These are phyloP conservation scores for Naganishia cerealis DNA, from an alignment of 1,284 basidiomycete genomes.

Conservation along the genomic window DNA sequence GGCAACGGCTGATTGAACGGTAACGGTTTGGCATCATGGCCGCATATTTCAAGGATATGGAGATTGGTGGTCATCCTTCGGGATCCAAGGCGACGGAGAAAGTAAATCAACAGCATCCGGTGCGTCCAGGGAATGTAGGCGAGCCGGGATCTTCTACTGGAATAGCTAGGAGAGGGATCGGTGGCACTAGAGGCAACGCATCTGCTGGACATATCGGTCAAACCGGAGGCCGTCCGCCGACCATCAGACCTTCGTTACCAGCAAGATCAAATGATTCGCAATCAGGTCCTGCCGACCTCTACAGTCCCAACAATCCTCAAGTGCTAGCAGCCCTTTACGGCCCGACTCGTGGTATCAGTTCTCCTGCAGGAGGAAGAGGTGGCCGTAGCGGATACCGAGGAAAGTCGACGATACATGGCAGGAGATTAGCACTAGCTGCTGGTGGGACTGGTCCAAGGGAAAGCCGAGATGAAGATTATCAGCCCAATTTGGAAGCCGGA, in stretches of 20 bases:
- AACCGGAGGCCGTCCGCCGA: neutral
- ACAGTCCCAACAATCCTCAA: neutral
- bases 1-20: neutral
- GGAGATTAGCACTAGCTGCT: neutral
- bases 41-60: neutral
- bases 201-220: too few relatives aligned
- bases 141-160: neutral
- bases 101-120: neutral
- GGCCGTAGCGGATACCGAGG: neutral
- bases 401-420: neutral
- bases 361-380: neutral
- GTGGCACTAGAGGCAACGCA: neutral
- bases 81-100: neutral
- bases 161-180: neutral
- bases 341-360: neutral
- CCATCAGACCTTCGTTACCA: too few relatives aligned
- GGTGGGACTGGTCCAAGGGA: conserved; percentile 4
- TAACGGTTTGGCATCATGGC: neutral
- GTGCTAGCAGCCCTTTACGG: neutral
- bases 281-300: neutral
- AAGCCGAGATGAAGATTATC: conserved; percentile 20
- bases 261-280: neutral
- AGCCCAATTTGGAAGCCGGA: conserved; percentile 20
- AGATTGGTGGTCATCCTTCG: neutral
- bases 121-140: neutral